A percentile compares a stretch with the other conserved stretches of the same genome.
Evolutionary conservation across 2,329 filamentous ascomycete species (phyloP).

Genomic region (Alternaria gaisen): DNA sequence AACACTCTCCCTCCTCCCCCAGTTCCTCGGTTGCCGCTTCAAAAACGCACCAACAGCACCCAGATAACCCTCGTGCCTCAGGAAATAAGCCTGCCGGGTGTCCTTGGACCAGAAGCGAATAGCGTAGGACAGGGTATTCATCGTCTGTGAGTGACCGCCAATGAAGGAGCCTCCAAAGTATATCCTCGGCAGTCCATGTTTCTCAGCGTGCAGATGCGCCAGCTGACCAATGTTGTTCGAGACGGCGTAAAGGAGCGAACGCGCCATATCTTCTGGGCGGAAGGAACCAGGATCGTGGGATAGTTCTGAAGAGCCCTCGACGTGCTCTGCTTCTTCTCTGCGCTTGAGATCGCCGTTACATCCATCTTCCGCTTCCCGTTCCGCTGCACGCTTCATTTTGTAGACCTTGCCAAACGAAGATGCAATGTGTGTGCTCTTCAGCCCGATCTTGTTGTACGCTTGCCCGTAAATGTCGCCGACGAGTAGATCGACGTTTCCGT

Average conservation of each 20-base stretch:
- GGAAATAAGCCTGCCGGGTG: conserved; percentile 92
- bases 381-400: conserved; percentile 86
- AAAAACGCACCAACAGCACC: conserved; percentile 94
- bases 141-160: conserved; percentile 93
- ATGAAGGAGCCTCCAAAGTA: conserved; percentile 99
- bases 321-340: conserved; percentile 48
- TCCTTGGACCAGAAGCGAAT: conserved; percentile 98
- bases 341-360: conserved; percentile 61
- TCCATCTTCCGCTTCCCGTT: conserved; percentile 77
- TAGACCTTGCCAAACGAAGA: conserved; percentile 98
- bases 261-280: conserved; percentile 82
- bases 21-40: conserved; percentile 87
- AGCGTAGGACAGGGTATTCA: conserved; percentile 95
- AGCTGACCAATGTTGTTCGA: conserved; percentile 98
- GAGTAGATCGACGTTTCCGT: conserved; percentile 91
- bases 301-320: conserved; percentile 39
- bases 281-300: conserved; percentile 63
- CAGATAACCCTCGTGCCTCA: conserved; percentile 94
- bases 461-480: conserved; percentile 98
- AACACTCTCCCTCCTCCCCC: conserved; percentile 84
- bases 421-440: conserved; percentile 95
- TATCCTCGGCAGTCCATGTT: conserved; percentile 88
- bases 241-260: conserved; percentile 91
- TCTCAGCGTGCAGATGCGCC: conserved; percentile 94
- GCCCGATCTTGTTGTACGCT: conserved; percentile 93